phyloP scores from a whole-genome alignment of 169 alveolate species.

The Plasmodium berghei region DNA sequence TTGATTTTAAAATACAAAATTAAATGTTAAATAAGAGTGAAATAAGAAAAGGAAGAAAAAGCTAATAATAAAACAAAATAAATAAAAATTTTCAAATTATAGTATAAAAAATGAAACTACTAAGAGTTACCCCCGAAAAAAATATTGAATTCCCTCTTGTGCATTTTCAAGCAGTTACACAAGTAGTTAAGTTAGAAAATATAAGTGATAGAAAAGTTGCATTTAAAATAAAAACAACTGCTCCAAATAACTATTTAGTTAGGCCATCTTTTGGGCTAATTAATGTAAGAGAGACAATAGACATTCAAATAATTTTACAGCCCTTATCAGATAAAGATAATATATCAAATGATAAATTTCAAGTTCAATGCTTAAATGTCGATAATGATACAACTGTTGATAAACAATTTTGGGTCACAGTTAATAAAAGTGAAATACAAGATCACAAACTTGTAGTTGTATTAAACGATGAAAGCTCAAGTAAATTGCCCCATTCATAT shows the following conservation, averaged over 20 bases:
- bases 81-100: no score
- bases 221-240: conserved; percentile 90
- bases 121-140: conserved; percentile 88
- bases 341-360: conserved; percentile 87
- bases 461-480: conserved; percentile 84
- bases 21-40: no score
- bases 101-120: conserved; percentile 76
- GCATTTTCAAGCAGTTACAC: conserved; percentile 88
- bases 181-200: conserved; percentile 87
- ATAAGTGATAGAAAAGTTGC: conserved; percentile 87
- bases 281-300: conserved; percentile 85
- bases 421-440: conserved; percentile 84
- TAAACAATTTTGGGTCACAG: conserved; percentile 89
- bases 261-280: conserved; percentile 90
- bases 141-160: conserved; percentile 90
- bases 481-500: conserved; percentile 79
- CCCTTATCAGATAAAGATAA: conserved; percentile 89
- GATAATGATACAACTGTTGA: conserved; percentile 86
- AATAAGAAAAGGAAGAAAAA: no score
- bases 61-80: no score
- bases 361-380: conserved; percentile 85
- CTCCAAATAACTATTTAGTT: conserved; percentile 90
- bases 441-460: conserved; percentile 89
- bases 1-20: no score
- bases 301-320: conserved; percentile 89